Base-by-base conservation (phyloP, 129 eudicot species). In the Pseudognaphalium luteoalbum region DNA sequence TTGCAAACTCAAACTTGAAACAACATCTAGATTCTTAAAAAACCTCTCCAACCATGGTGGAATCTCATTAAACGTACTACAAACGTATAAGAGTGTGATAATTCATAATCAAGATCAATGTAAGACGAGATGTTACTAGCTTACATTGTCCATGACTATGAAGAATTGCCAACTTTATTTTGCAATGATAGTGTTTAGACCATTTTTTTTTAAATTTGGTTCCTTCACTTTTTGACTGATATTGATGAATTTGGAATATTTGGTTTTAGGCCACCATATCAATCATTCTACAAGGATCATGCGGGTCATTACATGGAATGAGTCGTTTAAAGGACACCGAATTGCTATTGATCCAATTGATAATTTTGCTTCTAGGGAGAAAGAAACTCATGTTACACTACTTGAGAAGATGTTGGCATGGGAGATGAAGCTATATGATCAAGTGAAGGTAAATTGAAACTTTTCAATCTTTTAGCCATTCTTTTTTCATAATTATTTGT, bases 391-490 rank as follows among this genome's bases (percentile, higher is more conserved):
- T 82, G 90, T 88, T 32, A 90, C 88, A 1, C 85, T 92, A 61
- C 66, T 92, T 76, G 96, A 92, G 76, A 90, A 88, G 85, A 84
- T 92, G 83, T 84, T 92, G 69, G 94, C 85, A 35, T 92, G 98
- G 98, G 96, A 92, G 85, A 90, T 82, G 70, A 90, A 90, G 82
- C 85, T 92, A 39, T 90, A 84, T 73, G 90, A 92, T 77, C 92
- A 92, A 90, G 94, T 88, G 11, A 92, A 90, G 91, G 98, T 92
- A 84, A 39, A 8, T 37, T 9, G 8, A 8, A 37, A 37, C 8
- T 37, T 37, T 37, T 37, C 41, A 37, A 37, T 37, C 41, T 6
- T 9, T 37, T 25, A 35, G 72, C 22, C 70, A 17, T 2, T 4
- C 22, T 17, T 30, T n/a, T 33, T 7, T 22, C 32, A 2, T 4